Conservation (phyloP, 768 basidiomycete genomes). For the Podaxis sp. region DNA sequence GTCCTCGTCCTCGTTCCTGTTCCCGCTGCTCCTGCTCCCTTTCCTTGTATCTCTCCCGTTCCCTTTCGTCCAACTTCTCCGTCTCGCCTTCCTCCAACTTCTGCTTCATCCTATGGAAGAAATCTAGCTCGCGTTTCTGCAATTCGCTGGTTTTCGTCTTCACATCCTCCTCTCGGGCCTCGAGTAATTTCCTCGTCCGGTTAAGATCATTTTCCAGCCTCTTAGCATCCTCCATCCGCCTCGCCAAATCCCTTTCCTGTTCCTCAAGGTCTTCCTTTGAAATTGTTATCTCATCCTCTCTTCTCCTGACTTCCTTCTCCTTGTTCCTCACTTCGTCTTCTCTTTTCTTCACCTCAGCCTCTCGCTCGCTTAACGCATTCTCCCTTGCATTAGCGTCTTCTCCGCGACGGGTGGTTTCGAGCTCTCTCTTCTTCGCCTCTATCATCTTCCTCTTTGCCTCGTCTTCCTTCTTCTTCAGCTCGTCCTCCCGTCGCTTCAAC, state of each 20-base stretch:
- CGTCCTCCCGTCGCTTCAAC: conserved; percentile 3
- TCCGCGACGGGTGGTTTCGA: conserved; percentile 5
- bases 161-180: conserved; percentile 13
- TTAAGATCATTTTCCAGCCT: conserved; percentile 10
- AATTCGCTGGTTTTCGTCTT: conserved; percentile 13
- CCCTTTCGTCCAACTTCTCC: conserved; percentile 13
- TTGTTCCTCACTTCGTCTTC: conserved; percentile 11
- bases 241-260: conserved; percentile 10
- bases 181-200: conserved; percentile 16
- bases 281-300: conserved; percentile 10
- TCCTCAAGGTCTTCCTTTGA: conserved; percentile 10
- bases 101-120: conserved; percentile 6
- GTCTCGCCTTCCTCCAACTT: conserved; percentile 6
- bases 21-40: conserved; percentile 13
- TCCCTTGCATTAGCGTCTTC: conserved; percentile 1
- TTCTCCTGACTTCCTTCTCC: conserved; percentile 15
- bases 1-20: background rate
- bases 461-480: conserved; percentile 10
- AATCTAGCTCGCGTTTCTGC: conserved; percentile 15
- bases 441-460: conserved; percentile 7
- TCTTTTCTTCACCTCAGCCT: conserved; percentile 5
- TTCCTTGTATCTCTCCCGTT: conserved; percentile 14
- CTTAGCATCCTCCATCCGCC: conserved; percentile 13
- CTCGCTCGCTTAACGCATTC: conserved; percentile 2
- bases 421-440: conserved; percentile 9